A percentile compares a stretch with the other conserved stretches of the same genome.
Evolutionary conservation across 495 filamentous ascomycete genomes (phyloP).

Genomic region (Aspergillus funiculosus): DNA sequence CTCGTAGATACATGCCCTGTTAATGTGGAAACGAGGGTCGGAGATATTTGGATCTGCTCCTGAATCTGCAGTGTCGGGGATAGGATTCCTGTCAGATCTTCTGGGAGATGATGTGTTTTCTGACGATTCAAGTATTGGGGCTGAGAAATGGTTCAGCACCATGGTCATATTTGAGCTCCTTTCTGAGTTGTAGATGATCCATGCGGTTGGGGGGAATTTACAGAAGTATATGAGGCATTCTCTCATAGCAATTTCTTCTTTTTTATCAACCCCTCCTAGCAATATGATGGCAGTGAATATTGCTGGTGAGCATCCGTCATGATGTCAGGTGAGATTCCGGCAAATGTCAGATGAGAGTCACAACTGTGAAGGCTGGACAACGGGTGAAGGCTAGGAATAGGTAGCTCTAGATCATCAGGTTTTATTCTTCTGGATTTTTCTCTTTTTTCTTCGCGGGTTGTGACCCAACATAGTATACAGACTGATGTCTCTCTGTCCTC

Average conservation of each 20-base stretch:
- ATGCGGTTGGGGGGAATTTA: not conserved
- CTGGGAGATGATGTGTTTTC: not conserved
- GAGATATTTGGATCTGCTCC: conserved; percentile 35
- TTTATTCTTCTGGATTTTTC: no score
- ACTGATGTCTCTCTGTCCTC: no score
- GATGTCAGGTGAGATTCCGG: not conserved
- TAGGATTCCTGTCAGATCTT: not conserved
- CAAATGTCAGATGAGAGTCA: conserved; percentile 2
- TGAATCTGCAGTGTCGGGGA: not conserved
- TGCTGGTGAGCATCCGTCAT: not conserved
- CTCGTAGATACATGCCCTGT: conserved; percentile 47
- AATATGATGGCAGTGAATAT: conserved; percentile 2
- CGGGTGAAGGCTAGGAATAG: no score
- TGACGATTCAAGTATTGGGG: not conserved
- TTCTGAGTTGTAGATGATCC: not conserved
- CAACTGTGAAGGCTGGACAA: not conserved
- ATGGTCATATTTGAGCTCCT: not conserved
- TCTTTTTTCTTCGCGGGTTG: no score
- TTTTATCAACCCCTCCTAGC: no score
- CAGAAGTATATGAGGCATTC: no score
- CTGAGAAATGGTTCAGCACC: conserved; percentile 9
- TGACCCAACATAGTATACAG: no score
- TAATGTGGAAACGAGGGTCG: conserved; percentile 40
- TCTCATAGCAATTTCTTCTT: not conserved
- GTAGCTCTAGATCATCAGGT: no score